Evolutionary conservation across 495 filamentous ascomycete genomes (phyloP).

Genomic region (Entonaema liquescens): DNA sequence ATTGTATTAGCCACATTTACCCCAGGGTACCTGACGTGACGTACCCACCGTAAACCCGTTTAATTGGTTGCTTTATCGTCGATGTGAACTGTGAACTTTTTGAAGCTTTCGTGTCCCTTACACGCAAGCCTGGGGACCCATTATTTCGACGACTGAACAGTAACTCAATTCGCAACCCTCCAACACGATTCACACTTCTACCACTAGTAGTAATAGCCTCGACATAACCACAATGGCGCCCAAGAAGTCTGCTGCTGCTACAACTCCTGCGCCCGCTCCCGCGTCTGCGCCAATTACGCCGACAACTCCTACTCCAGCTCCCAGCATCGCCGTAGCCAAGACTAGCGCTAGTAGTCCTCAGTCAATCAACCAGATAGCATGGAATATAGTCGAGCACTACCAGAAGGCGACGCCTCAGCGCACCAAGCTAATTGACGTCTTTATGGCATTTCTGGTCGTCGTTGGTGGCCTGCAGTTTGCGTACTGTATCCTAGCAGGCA

Average conservation of each 20-base stretch:
- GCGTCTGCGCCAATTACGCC: conserved; percentile 14
- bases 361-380: conserved; percentile 53
- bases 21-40: conserved; percentile 3
- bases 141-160: conserved; percentile 3
- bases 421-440: conserved; percentile 89
- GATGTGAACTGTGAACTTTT: conserved; percentile 19
- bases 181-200: neutral
- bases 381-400: conserved; percentile 79
- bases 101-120: conserved; percentile 50
- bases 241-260: conserved; percentile 39
- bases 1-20: conserved; percentile 34
- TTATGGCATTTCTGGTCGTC: conserved; percentile 88
- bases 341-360: conserved; percentile 25
- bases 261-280: neutral
- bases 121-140: conserved; percentile 32
- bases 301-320: conserved; percentile 10
- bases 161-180: conserved; percentile 5
- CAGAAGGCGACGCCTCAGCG: conserved; percentile 81
- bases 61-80: conserved; percentile 37
- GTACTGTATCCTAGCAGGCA: conserved; percentile 91
- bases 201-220: neutral
- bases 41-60: conserved; percentile 3
- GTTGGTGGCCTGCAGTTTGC: conserved; percentile 90
- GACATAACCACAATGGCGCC: conserved; percentile 37
- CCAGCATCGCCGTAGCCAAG: conserved; percentile 26